Evolutionary conservation across 768 basidiomycete species (phyloP).

Genomic region (Termitomyces sp.): DNA sequence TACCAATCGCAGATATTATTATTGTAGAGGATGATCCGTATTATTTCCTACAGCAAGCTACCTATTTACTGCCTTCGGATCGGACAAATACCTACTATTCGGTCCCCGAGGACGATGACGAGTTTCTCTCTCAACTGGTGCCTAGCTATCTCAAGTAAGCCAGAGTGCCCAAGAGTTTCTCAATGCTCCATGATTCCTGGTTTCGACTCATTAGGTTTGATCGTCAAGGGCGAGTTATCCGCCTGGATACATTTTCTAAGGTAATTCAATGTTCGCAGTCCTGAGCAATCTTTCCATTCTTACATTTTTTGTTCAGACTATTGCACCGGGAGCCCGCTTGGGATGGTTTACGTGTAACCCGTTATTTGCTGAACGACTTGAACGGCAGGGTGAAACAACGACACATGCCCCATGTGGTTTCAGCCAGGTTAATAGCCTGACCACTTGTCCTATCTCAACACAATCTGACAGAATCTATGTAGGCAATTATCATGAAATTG

Average conservation of each 20-base stretch:
- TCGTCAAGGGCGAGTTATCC: constrained; percentile 78
- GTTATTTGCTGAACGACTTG: constrained; percentile 68
- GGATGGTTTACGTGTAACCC: constrained; percentile 81
- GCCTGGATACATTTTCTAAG: constrained; percentile 79
- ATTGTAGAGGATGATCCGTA: constrained; percentile 87
- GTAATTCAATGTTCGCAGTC: constrained; percentile 19
- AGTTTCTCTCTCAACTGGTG: constrained; percentile 44
- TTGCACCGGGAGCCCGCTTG: constrained; percentile 71
- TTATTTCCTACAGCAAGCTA: constrained; percentile 61
- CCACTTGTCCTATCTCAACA: background rate
- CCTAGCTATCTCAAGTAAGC: background rate
- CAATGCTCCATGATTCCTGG: background rate
- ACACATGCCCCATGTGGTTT: constrained; percentile 74
- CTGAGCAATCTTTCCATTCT: background rate
- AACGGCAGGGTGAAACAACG: constrained; percentile 61
- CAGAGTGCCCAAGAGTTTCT: background rate
- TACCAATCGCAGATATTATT: no score
- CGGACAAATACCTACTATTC: constrained; percentile 14
- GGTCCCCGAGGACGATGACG: constrained; percentile 29
- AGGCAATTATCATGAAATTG: constrained; percentile 55
- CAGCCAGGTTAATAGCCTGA: constrained; percentile 38
- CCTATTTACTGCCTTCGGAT: constrained; percentile 42
- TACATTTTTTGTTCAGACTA: constrained; percentile 38
- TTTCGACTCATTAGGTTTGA: constrained; percentile 42
- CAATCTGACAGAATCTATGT: constrained; percentile 7